A percentile compares a stretch with the other conserved stretches of the same genome.
These are phyloP conservation scores for Candida corydali DNA, from an alignment of 805 yeast species.

Conservation along the genomic window DNA sequence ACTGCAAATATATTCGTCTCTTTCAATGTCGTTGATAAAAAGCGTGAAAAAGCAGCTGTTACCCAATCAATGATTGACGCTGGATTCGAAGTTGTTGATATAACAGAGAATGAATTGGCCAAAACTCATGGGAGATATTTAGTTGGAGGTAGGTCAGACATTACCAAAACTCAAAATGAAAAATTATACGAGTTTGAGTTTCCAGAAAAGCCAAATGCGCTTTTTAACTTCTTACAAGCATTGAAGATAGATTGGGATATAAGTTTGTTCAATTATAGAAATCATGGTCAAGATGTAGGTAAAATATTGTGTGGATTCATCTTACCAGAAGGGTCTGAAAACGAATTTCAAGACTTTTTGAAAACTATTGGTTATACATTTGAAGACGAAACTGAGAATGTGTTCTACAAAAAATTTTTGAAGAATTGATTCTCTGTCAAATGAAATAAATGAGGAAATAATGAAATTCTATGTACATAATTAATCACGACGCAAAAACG, in stretches of 20 bases:
- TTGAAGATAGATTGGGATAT: slow-evolving; percentile 84
- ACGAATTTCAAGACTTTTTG: slow-evolving; percentile 66
- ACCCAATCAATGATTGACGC: slow-evolving; percentile 51
- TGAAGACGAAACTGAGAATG: slow-evolving; percentile 78
- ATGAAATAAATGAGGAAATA: no score
- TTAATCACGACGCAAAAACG: slow-evolving; percentile 53
- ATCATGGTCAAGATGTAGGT: slow-evolving; percentile 94
- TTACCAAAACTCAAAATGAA: slow-evolving; percentile 61
- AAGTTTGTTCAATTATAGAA: slow-evolving; percentile 92
- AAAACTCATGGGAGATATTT: slow-evolving; percentile 94
- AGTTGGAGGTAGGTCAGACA: slow-evolving; percentile 74
- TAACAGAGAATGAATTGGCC: slow-evolving; percentile 91
- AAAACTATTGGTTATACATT: slow-evolving; percentile 70
- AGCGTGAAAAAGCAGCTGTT: slow-evolving; percentile 66
- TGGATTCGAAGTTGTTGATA: slow-evolving; percentile 62
- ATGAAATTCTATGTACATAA: slow-evolving; percentile 7
- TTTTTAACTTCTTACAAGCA: slow-evolving; percentile 70
- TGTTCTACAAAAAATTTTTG: slow-evolving; percentile 80
- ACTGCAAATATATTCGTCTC: slow-evolving; percentile 83
- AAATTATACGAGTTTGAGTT: slow-evolving; percentile 81
- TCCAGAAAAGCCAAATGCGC: slow-evolving; percentile 97
- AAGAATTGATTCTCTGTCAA: no score
- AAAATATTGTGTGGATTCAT: slow-evolving; percentile 87
- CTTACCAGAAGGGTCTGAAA: slow-evolving; percentile 66
- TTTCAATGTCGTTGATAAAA: slow-evolving; percentile 76